Percentiles rank a stretch among this genome's conserved stretches.
Conservation (phyloP, 176 grass and related monocot species). For the Aegilops longissima region DNA sequence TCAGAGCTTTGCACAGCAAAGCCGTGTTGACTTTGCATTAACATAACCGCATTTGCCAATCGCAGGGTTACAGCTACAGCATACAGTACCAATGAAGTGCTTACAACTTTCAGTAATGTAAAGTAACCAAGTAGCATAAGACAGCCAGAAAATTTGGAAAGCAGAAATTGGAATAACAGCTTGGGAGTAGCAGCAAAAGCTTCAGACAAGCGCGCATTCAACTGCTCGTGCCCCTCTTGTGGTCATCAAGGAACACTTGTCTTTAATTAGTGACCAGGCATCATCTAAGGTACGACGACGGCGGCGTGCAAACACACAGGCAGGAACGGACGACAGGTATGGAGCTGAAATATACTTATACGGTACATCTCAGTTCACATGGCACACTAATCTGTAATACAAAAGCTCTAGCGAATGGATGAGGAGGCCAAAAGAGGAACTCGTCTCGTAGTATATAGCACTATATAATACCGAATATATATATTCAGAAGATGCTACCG, state of each 20-base stretch:
- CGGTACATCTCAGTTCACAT: conserved; percentile 17
- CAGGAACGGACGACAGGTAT: not conserved
- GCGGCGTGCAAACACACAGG: not conserved
- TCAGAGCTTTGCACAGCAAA: not conserved
- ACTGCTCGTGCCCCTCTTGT: not conserved
- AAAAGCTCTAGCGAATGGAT: conserved; percentile 19
- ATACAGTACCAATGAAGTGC: too few relatives aligned
- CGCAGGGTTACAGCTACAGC: not conserved
- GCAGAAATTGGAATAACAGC: not conserved
- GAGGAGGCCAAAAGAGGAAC: conserved; percentile 22
- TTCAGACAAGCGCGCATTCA: conserved; percentile 17
- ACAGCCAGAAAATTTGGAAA: too few relatives aligned
- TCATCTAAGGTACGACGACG: not conserved
- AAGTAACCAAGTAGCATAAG: too few relatives aligned
- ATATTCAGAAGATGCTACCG: not conserved
- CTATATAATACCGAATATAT: too few relatives aligned
- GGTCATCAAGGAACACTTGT: not conserved
- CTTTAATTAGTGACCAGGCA: not conserved
- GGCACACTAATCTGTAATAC: not conserved
- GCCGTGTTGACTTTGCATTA: conserved; percentile 23
- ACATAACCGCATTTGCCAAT: not conserved
- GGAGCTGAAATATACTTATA: conserved; percentile 24
- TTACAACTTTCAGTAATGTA: too few relatives aligned
- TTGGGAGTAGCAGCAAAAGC: not conserved
- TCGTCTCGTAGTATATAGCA: too few relatives aligned